A percentile compares a stretch with the other conserved stretches of the same genome.
phyloP scores from a whole-genome alignment of 2,329 filamentous ascomycete genomes.

The Lithohypha guttulata region DNA sequence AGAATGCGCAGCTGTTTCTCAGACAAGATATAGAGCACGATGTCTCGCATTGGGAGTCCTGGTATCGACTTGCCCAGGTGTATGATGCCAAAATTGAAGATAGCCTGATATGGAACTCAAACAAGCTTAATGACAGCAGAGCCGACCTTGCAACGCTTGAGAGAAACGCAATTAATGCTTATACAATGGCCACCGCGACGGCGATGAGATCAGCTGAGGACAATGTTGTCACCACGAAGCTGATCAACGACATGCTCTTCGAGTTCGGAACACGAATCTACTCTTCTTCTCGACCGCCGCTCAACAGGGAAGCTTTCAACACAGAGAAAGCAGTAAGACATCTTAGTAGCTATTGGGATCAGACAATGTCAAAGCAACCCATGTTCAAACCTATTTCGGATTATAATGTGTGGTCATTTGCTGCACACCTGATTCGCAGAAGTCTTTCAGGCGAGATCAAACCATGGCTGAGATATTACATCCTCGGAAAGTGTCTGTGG shows the following conservation, averaged over 20 bases:
- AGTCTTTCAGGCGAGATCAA: constrained; percentile 49
- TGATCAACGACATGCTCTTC: constrained; percentile 54
- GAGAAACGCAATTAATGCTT: constrained; percentile 72
- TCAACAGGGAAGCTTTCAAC: constrained; percentile 56
- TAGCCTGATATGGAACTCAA: constrained; percentile 74
- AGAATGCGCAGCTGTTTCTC: constrained; percentile 69
- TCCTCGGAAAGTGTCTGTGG: constrained; percentile 61
- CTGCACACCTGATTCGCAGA: constrained; percentile 48
- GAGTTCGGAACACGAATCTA: constrained; percentile 61
- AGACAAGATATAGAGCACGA: constrained; percentile 74
- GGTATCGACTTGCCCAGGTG: constrained; percentile 78
- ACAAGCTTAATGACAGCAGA: constrained; percentile 80
- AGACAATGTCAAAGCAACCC: constrained; percentile 46
- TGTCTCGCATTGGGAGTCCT: constrained; percentile 74
- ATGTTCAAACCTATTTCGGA: constrained; percentile 45
- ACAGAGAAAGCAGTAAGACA: constrained; percentile 52
- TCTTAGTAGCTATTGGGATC: constrained; percentile 43
- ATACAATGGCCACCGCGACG: constrained; percentile 56
- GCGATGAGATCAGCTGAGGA: constrained; percentile 48
- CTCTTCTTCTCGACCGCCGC: constrained; percentile 56
- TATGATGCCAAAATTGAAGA: constrained; percentile 84
- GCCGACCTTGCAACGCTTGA: constrained; percentile 64
- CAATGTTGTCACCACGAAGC: constrained; percentile 42
- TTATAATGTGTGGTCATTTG: constrained; percentile 56
- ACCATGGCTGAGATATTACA: constrained; percentile 57